Evolutionary conservation across 2,329 filamentous ascomycete genomes (phyloP).

Genomic region (Stagonosporopsis vannaccii): DNA sequence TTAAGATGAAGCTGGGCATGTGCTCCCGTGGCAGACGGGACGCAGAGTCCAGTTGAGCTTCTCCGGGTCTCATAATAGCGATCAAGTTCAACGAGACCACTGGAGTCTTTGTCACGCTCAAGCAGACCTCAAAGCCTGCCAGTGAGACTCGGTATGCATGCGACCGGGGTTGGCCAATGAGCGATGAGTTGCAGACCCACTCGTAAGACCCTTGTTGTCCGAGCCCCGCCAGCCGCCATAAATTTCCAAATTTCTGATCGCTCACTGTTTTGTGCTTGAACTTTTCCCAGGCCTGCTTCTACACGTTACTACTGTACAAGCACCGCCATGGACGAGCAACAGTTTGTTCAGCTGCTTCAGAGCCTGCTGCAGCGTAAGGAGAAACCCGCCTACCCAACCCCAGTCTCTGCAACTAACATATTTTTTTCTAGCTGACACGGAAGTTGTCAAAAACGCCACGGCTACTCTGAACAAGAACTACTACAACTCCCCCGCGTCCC

Average conservation of each 20-base stretch:
- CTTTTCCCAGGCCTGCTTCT: constrained; percentile 30
- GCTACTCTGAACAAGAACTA: constrained; percentile 90
- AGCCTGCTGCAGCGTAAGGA: constrained; percentile 84
- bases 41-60: not conserved
- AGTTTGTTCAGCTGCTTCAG: constrained; percentile 86
- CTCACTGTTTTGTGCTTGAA: constrained; percentile 32
- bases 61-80: not conserved
- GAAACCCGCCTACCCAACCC: not conserved
- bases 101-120: not conserved
- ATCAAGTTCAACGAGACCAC: not conserved
- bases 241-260: constrained; percentile 22
- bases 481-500: constrained; percentile 84
- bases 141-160: not conserved
- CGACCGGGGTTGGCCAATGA: constrained; percentile 12
- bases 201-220: constrained; percentile 14
- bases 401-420: constrained; percentile 44
- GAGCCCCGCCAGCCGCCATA: constrained; percentile 34
- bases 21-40: not conserved
- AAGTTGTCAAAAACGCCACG: constrained; percentile 82
- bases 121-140: not conserved
- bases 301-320: constrained; percentile 31
- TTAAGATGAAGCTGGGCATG: not conserved
- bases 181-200: not conserved
- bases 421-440: constrained; percentile 72
- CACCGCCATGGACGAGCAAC: constrained; percentile 74